These are phyloP conservation scores for Davidsoniella virescens DNA, from an alignment of 2,329 filamentous ascomycete species.

Conservation along the genomic window DNA sequence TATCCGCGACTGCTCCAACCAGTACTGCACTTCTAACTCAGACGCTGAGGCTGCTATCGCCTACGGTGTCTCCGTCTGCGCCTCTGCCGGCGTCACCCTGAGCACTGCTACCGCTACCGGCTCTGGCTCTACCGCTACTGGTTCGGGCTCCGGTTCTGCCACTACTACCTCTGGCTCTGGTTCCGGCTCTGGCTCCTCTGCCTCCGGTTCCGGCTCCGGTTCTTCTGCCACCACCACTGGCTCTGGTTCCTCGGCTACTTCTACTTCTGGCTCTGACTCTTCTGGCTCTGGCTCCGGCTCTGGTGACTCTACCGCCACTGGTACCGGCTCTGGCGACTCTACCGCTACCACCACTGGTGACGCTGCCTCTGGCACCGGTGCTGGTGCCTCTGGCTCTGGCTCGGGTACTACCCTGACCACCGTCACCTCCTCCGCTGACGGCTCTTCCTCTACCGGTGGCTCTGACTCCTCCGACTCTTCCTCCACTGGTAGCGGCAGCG, in stretches of 20 bases:
- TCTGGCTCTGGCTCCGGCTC: background rate
- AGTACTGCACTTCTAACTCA: slow-evolving; percentile 23
- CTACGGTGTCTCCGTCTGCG: slow-evolving; percentile 26
- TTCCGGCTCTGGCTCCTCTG: slow-evolving; percentile 5
- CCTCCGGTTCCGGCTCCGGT: slow-evolving; percentile 1
- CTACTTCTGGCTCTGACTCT: slow-evolving; percentile 1
- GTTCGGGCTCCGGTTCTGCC: slow-evolving; percentile 13
- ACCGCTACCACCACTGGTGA: slow-evolving; percentile 5
- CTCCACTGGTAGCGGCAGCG: slow-evolving; percentile 11
- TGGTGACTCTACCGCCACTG: slow-evolving; percentile 1
- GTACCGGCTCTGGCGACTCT: background rate
- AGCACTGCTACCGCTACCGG: slow-evolving; percentile 14
- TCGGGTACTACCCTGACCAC: slow-evolving; percentile 15
- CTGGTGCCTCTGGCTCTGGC: background rate
- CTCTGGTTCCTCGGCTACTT: too few relatives aligned
- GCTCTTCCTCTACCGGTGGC: slow-evolving; percentile 14
- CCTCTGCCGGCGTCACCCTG: slow-evolving; percentile 9
- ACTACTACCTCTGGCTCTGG: slow-evolving; percentile 14
- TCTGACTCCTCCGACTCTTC: slow-evolving; percentile 12
- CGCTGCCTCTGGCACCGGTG: background rate
- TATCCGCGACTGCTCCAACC: slow-evolving; percentile 33
- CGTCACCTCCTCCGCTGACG: slow-evolving; percentile 15
- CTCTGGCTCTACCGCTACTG: slow-evolving; percentile 14
- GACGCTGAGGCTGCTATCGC: slow-evolving; percentile 23
- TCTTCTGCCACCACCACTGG: slow-evolving; percentile 11